Percentiles rank a stretch among this genome's conserved stretches.
Conservation (phyloP, 1,284 basidiomycete species). For the Agaricales sp. region DNA sequence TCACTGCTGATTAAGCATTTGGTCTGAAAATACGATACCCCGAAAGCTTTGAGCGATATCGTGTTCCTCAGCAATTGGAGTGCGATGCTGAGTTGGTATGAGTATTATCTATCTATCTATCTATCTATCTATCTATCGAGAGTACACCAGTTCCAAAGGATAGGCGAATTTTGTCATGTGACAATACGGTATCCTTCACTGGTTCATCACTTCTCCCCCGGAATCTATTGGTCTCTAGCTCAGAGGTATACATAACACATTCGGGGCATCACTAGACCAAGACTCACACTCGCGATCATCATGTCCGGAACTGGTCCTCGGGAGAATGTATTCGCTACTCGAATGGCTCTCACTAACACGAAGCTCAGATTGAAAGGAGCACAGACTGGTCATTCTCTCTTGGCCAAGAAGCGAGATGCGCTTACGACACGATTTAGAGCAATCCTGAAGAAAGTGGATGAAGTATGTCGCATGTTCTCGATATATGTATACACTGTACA, state of each 20-base stretch:
- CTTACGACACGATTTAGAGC: conserved; percentile 87
- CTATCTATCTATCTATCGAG: too few relatives aligned
- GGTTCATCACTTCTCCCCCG: too few relatives aligned
- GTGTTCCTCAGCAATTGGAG: background rate
- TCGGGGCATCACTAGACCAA: too few relatives aligned
- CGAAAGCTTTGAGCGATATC: background rate
- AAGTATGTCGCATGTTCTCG: conserved; percentile 41
- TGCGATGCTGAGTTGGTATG: background rate
- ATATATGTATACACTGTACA: conserved; percentile 1
- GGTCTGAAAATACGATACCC: too few relatives aligned
- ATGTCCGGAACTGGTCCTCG: conserved; percentile 88
- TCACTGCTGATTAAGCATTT: background rate
- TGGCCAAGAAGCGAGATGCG: conserved; percentile 97
- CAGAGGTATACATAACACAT: too few relatives aligned
- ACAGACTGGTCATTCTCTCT: conserved; percentile 92
- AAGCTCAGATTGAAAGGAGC: conserved; percentile 93
- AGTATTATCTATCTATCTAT: background rate
- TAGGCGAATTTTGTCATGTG: too few relatives aligned
- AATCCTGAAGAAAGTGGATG: conserved; percentile 88
- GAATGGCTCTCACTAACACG: conserved; percentile 91
- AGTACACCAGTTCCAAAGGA: too few relatives aligned
- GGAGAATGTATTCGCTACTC: conserved; percentile 90
- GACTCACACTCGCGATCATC: background rate
- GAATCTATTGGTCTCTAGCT: too few relatives aligned
- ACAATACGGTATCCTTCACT: too few relatives aligned